These are phyloP conservation scores for Avena eriantha DNA, from an alignment of 176 grass and related monocot species.

Conservation along the genomic window DNA sequence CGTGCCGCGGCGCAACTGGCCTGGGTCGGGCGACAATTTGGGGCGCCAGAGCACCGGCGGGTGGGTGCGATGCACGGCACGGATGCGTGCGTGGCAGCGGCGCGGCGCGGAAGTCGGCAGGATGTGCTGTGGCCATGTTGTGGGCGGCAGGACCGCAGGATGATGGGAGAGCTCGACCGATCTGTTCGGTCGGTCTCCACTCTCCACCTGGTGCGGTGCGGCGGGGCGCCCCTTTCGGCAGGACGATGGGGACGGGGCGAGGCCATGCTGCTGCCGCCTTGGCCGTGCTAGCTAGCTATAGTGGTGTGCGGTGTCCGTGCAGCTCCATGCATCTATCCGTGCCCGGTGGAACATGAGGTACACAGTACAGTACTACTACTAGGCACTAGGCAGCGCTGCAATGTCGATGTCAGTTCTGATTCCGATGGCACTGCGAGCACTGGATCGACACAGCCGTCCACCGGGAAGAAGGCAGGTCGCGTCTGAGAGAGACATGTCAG, in stretches of 20 bases:
- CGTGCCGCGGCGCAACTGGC: background rate
- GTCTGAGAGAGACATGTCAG: background rate
- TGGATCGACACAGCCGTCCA: background rate
- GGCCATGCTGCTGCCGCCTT: background rate
- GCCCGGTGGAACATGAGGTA: background rate
- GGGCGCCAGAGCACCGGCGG: too few relatives aligned
- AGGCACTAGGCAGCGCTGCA: too few relatives aligned
- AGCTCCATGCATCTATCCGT: background rate
- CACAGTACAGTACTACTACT: background rate
- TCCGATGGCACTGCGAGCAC: background rate
- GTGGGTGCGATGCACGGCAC: too few relatives aligned
- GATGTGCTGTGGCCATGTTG: too few relatives aligned
- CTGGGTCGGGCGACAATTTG: too few relatives aligned
- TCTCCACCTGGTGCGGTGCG: background rate
- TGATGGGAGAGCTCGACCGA: background rate
- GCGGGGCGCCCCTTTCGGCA: background rate
- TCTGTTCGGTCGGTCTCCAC: background rate
- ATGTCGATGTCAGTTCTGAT: background rate
- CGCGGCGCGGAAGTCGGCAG: too few relatives aligned
- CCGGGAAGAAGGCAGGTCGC: background rate
- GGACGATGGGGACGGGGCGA: too few relatives aligned
- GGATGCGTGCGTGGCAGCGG: background rate
- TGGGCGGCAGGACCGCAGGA: too few relatives aligned
- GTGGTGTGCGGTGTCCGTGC: background rate
- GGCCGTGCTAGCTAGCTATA: too few relatives aligned